Evolutionary conservation across 176 grass and related monocot species (phyloP).

Genomic region (maize (Zea mays)): Zm-B73-REFERENCE-NAM-5.0 NC_050096.1:56559001-56559500

Average conservation of each 20-base stretch:
- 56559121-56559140: neutral
- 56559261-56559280: no score
- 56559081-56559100: neutral
- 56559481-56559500: neutral
- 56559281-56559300: neutral
- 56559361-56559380: neutral
- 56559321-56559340: neutral
- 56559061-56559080: slow-evolving; percentile 25
- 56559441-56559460: slow-evolving; percentile 8
- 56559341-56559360: neutral
- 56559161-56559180: neutral
- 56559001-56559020: no score
- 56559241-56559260: neutral
- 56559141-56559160: neutral
- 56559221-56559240: neutral
- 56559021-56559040: no score
- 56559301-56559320: neutral
- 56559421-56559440: neutral
- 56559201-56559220: neutral
- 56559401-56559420: neutral
- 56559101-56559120: neutral
- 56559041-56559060: neutral
- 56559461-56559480: slow-evolving; percentile 17
- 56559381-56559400: slow-evolving; percentile 31
- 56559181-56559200: neutral